A percentile compares a stretch with the other conserved stretches of the same genome.
Conservation (phyloP, 2,329 filamentous ascomycete species). For the Cladophialophora immunda region DNA sequence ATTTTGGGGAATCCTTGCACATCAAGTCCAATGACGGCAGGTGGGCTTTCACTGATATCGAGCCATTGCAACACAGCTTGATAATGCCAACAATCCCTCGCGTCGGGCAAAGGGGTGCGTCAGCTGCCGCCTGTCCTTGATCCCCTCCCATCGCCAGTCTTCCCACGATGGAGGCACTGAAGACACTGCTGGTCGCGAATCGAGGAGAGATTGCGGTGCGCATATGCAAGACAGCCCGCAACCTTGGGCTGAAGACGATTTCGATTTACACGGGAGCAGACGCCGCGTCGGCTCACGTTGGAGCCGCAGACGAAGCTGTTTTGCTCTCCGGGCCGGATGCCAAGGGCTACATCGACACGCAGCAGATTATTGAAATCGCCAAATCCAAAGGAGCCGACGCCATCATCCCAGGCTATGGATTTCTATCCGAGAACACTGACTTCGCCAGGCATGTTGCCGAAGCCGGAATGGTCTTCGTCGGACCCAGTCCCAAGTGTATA, state of each 20-base stretch:
- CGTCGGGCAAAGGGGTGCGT: not conserved
- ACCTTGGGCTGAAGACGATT: constrained; percentile 61
- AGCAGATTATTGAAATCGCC: constrained; percentile 60
- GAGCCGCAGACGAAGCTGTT: constrained; percentile 62
- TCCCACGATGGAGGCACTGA: constrained; percentile 50
- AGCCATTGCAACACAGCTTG: constrained; percentile 1
- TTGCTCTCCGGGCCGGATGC: constrained; percentile 58
- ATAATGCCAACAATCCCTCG: constrained; percentile 17
- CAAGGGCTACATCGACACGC: constrained; percentile 54
- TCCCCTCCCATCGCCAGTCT: not conserved
- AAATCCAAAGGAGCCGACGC: constrained; percentile 61
- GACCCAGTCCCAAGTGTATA: constrained; percentile 64
- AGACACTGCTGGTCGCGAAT: constrained; percentile 66
- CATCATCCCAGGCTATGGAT: constrained; percentile 73
- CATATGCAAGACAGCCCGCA: constrained; percentile 56
- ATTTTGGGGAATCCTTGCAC: constrained; percentile 17
- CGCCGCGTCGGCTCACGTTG: constrained; percentile 63
- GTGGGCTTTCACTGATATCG: constrained; percentile 14
- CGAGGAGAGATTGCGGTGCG: constrained; percentile 67
- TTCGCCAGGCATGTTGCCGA: constrained; percentile 64
- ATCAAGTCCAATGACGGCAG: constrained; percentile 24
- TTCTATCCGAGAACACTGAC: constrained; percentile 69
- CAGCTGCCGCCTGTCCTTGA: not conserved
- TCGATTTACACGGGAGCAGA: constrained; percentile 68
- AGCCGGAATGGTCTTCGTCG: constrained; percentile 67